Conservation (phyloP, 108 stramenopile genomes). For the Cylindrotheca closterium region DNA sequence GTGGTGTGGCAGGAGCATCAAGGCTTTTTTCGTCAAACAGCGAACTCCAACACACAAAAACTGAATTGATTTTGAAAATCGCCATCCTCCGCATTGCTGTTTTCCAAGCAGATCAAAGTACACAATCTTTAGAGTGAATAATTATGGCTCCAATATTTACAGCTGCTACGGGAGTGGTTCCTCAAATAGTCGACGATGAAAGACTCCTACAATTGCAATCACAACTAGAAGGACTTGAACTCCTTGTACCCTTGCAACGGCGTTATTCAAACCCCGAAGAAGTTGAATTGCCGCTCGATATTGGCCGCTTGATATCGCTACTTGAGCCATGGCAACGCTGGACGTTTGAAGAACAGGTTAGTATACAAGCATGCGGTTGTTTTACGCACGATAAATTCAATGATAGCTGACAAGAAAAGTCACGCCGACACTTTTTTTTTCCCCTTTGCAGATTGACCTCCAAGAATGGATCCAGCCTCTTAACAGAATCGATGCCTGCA, state of each 20-base stretch:
- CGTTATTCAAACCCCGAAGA: conserved; percentile 3
- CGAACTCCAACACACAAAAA: too few species aligned
- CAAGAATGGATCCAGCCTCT: conserved; percentile 81
- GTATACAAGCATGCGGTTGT: conserved; percentile 7
- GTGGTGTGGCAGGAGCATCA: too few species aligned
- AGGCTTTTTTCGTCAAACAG: too few species aligned
- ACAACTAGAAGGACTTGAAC: conserved; percentile 33
- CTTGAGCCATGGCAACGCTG: conserved; percentile 53
- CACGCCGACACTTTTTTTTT: too few species aligned
- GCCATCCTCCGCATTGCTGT: too few species aligned
- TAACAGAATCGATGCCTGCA: conserved; percentile 75
- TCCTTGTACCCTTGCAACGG: conserved; percentile 3
- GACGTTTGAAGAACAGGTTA: conserved; percentile 83
- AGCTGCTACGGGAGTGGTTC: conserved; percentile 49
- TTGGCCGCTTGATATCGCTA: conserved; percentile 52
- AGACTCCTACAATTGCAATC: conserved; percentile 39
- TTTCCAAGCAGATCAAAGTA: too few species aligned
- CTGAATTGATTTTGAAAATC: too few species aligned
- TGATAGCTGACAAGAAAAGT: background rate
- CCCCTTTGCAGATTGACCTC: conserved; percentile 61
- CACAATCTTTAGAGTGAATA: too few species aligned
- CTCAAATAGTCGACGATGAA: conserved; percentile 71
- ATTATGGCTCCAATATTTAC: conserved; percentile 68
- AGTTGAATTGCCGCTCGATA: conserved; percentile 30
- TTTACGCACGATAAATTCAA: background rate